Evolutionary conservation across 257 asterid species (phyloP), one percentile per base, ranked within the genome.

Genomic region (Solanum verrucosum): DNA sequence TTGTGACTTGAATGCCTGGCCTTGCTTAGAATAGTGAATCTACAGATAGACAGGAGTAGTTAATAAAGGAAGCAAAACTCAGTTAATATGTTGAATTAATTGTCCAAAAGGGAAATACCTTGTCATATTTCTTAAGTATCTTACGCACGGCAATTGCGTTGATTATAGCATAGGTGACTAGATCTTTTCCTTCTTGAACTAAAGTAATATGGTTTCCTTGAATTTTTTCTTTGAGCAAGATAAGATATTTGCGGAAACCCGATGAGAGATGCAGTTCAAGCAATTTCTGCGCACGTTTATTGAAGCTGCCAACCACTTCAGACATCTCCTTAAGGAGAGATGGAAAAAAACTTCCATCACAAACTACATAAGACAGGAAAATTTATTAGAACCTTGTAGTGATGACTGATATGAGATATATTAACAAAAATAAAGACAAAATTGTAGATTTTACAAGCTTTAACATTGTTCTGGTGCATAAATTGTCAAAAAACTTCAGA

Each of bases 271-370:
- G 98, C 3, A 92, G 88, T 68, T 94, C 95, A 13, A 97, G 97
- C 93, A 97, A 88, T 89, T 82, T 92, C 87, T 92, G 96, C 5
- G 98, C 98, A 59, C 92, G 90, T 75, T 91, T 88, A 35, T 97
- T 97, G 95, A 97, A 97, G 90, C 92, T 93, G 37, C 97, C 96
- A 2, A 97, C 98, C 8, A 97, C 98, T 37, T 90, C 98, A 11
- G 98, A 96, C 99, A 97, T 96, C 90, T 95, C 98, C 90, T 93
- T 89, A 4, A 92, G 91, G 79, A 97, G 99, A 9, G 96, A 91
- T 6, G 99, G 98, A 88, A 96, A 97, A 89, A 97, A 97, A 13
- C 98, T 95, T 78, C 98, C 99, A 89, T 97, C 98, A 85, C 99
- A 97, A 1, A 95, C 99, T 97, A 88, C 91, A 91, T 27, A 85